These are phyloP conservation scores for Annulohypoxylon nitens DNA, from an alignment of 495 filamentous ascomycete species.

Conservation along the genomic window DNA sequence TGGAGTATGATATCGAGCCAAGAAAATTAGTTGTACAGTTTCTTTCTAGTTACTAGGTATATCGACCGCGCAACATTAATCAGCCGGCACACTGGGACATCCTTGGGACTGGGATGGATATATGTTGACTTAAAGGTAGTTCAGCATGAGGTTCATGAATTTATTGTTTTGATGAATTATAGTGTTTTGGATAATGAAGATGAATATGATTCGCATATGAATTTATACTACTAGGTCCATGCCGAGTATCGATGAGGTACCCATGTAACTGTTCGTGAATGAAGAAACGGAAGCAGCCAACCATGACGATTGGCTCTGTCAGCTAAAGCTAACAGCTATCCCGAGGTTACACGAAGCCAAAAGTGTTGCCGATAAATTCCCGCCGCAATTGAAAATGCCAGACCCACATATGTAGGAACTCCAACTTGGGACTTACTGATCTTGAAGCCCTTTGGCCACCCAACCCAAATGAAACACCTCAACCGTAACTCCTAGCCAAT, in stretches of 20 bases:
- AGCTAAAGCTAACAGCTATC: conserved; percentile 2
- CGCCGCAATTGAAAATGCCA: conserved; percentile 20
- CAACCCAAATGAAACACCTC: conserved; percentile 28
- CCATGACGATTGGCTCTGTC: conserved; percentile 7
- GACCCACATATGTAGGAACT: conserved; percentile 29
- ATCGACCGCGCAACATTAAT: conserved; percentile 41
- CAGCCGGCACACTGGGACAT: conserved; percentile 42
- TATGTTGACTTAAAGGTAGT: conserved; percentile 50
- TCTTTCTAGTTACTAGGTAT: conserved; percentile 44
- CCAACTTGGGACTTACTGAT: conserved; percentile 31
- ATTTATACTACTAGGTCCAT: no score
- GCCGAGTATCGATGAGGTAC: background rate
- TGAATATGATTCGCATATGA: background rate
- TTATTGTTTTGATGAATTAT: conserved; percentile 33
- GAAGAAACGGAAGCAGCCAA: background rate
- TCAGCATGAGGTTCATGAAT: conserved; percentile 52
- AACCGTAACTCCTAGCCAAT: conserved; percentile 9
- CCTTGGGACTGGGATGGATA: conserved; percentile 50
- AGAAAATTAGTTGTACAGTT: conserved; percentile 46
- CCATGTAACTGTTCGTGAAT: background rate
- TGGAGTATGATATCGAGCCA: conserved; percentile 26
- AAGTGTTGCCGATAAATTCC: conserved; percentile 45
- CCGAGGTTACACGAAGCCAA: conserved; percentile 17
- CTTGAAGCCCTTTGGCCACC: conserved; percentile 23
- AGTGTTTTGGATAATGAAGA: background rate